Base-by-base conservation (phyloP, 495 filamentous ascomycete species). In the Hypoxylon fragiforme region DNA sequence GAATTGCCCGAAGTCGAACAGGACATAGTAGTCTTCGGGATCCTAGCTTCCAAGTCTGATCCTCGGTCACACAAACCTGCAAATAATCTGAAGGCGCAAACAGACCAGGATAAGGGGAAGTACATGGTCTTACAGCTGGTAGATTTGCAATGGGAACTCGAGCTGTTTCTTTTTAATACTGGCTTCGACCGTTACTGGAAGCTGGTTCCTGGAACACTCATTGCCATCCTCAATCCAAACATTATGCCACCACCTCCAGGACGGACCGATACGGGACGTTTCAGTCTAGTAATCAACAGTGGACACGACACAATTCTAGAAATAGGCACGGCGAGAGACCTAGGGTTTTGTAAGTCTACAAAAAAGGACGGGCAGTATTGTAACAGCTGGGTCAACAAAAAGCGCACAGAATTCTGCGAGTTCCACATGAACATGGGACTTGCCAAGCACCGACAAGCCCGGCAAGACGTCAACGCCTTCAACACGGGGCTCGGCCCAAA, bases 101-200 rank as follows among this genome's bases (percentile, higher is more conserved):
- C 46, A 7, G 65, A 76, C 21, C 79, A 84, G 41, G 78, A 81
- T 8, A 80, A 73, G 13, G 82, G 81, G 15, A 92, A 92, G 66
- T 97, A 92, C 73, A 97, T 99, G 91, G 88, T 87, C 1, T 75
- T 99, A 32, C 85, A 81, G 6, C 78, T 99, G 11, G 89, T 88
- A 3, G 92, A 97, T 66, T 76, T 97, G 5, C 86, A 89, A 60
- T 97, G 87, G 87, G 90, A 95, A 31, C 69, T 97, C 16, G 91
- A 96, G 48, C 81, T 96, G 19, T 97, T 87, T 63, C 82, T 99
- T 21, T 99, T 99, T 66, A 90, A 88, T 62, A 82, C 87, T 0
- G 95, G 88, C 13, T 97, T 96, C 64, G 85, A 89, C 3, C 84
- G 85, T 31, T 97, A 90, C 74, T 96, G 92, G 85, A 91, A 95